Evolutionary conservation across 139 green algal genomes (phyloP), one percentile per base, ranked within the genome.

Genomic region (Closterium sp.): DNA sequence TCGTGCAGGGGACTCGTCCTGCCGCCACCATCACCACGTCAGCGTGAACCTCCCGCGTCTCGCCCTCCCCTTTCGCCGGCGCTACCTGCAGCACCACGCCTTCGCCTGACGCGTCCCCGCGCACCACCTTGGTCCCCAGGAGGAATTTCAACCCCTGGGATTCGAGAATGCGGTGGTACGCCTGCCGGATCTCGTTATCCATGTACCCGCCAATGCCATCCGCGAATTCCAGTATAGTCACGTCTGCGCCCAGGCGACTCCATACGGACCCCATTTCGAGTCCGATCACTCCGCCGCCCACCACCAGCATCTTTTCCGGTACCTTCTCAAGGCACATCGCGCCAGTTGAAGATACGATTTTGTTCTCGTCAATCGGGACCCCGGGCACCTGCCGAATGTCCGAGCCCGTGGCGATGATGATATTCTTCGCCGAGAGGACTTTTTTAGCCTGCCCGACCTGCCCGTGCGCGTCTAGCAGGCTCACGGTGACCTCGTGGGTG

Each of bases 111-210:
- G 96, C 89, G 86, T 96, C 93, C 27, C 96, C 97, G 24, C 90
- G 92, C 17, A 95, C 97, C 30, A 99, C 96, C 92, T 95, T 94
- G 28, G 89, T 95, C 2, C 93, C 45, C 30, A 99, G 96, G 96
- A 98, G 99, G 96, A 99, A 99, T 93, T 99, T 98, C 86, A 99
- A 95, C 31, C 97, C 97, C 94, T 99, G 98, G 97, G 99, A 99
- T 70, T 97, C 94, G 73, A 99, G 96, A 0, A 95, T 94, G 29
- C 98, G 96, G 95, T 99, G 95, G 95, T 99, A 99, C 4, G 89
- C 86, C 28, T 96, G 96, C 4, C 98, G 96, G 19, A 99, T 92
- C 92, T 99, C 97, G 24, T 89, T 73, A 85, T 96, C 97, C 97
- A 99, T 98, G 50, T 95, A 95, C 1, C 97, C 97, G 22, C 98